Conservation (phyloP, 192 early-diverging fungal genomes). For the Phycomyces blakesleeanus region DNA sequence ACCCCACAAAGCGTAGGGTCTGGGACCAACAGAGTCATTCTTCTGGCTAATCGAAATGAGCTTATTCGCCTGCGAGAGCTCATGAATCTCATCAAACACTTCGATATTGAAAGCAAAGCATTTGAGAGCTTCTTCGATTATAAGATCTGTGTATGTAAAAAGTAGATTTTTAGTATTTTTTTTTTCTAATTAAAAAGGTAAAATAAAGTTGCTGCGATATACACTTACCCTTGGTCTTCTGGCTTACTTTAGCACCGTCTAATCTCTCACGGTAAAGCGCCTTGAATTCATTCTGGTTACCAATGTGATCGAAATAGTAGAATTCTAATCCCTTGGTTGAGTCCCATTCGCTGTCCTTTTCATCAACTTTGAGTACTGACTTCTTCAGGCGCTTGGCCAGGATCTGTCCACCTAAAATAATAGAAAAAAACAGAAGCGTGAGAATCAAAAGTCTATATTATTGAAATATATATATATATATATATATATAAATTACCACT, state of each 20-base stretch:
- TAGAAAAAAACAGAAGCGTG: no score
- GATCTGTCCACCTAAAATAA: constrained; percentile 54
- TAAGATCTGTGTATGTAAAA: constrained; percentile 17
- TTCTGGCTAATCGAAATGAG: constrained; percentile 3
- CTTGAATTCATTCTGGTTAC: constrained; percentile 46
- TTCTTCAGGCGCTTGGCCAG: constrained; percentile 49
- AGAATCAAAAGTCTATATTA: neutral
- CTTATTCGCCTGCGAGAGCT: constrained; percentile 16
- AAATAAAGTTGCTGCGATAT: neutral
- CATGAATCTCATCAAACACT: constrained; percentile 32
- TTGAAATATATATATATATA: neutral
- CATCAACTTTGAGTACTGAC: constrained; percentile 38
- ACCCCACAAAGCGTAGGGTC: constrained; percentile 4
- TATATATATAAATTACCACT: no score
- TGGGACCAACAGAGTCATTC: neutral
- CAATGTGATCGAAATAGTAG: constrained; percentile 48
- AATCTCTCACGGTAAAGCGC: constrained; percentile 43
- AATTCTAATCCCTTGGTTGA: constrained; percentile 40
- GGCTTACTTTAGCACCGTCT: constrained; percentile 42
- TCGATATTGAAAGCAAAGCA: constrained; percentile 35
- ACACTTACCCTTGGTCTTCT: constrained; percentile 26
- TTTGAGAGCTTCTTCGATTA: constrained; percentile 24
- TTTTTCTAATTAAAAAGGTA: neutral
- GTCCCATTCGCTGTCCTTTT: constrained; percentile 37
- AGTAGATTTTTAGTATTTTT: neutral